A percentile compares a stretch with the other conserved stretches of the same genome.
phyloP scores from a whole-genome alignment of 2,329 filamentous ascomycete genomes.

The Alternaria incomplexa region DNA sequence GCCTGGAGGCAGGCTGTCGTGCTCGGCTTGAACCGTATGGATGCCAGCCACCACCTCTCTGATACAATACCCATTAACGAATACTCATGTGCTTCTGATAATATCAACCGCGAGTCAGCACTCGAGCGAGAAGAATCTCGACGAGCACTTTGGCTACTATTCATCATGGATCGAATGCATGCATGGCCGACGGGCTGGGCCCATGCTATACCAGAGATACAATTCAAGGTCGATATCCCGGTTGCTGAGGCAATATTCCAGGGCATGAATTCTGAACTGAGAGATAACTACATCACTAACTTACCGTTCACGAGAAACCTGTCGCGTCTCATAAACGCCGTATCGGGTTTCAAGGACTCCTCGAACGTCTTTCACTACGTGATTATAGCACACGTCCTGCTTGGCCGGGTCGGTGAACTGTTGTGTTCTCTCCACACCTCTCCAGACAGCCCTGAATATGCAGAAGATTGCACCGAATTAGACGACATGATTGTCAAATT shows the following conservation, averaged over 20 bases:
- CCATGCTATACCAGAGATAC: conserved; percentile 33
- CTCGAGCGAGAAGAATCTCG: conserved; percentile 38
- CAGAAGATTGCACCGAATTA: conserved; percentile 30
- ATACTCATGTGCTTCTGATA: background rate
- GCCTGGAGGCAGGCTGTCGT: conserved; percentile 41
- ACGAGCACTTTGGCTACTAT: conserved; percentile 40
- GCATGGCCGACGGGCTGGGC: conserved; percentile 36
- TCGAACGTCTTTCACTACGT: conserved; percentile 33
- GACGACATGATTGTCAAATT: conserved; percentile 33
- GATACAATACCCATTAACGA: background rate
- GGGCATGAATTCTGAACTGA: conserved; percentile 12
- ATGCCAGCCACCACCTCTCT: conserved; percentile 15
- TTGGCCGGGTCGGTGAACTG: conserved; percentile 36
- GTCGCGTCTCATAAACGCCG: conserved; percentile 22
- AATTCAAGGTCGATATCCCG: conserved; percentile 42
- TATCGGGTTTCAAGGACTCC: conserved; percentile 7
- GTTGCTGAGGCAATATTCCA: conserved; percentile 32
- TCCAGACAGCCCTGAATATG: conserved; percentile 29
- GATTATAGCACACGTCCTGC: conserved; percentile 32
- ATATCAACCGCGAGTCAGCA: conserved; percentile 3
- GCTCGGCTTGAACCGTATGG: conserved; percentile 38
- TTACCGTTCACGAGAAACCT: conserved; percentile 32
- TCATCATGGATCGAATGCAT: conserved; percentile 36
- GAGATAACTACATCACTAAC: conserved; percentile 1
- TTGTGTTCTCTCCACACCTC: conserved; percentile 35